Evolutionary conservation across 73 alveolate species (phyloP), one percentile per base, ranked within the genome.

Genomic region (Blepharisma stoltei): DNA sequence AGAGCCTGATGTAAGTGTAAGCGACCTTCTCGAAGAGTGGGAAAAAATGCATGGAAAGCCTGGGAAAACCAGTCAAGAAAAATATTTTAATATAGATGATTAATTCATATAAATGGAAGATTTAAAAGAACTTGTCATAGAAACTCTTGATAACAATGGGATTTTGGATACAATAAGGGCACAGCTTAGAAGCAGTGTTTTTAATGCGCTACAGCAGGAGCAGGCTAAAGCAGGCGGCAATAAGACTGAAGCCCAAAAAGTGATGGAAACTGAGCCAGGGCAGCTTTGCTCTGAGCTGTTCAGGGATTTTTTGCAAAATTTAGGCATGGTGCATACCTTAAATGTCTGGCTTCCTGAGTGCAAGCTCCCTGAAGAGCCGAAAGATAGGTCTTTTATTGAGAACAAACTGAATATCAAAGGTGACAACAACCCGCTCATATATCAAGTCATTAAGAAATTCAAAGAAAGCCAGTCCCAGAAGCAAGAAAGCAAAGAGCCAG

Each of bases 221-320:
- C 55, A 60, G 4, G n/a, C 37, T 25, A 52, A 52, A 52, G 66
- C 66, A 52, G 76, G 37, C 14, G 67, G 18, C 23, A 14, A 52
- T n/a, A 60, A 60, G 20, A 20, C 76, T 1, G 76, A 25, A 37
- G 76, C 76, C 55, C 14, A 14, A 11, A 60, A 60, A 60, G 52
- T 37, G 71, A 60, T 60, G 76, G 76, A 60, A 21, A 11, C 76
- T 60, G 76, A 20, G 41, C 41, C 76, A 25, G 76, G 76, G 71
- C 76, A 60, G 21, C n/a, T 60, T 0, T 20, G 38, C 14, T n/a
- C 55, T 21, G 76, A 60, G 76, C 76, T 60, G 21, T 60, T 60
- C 37, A n/a, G 76, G 14, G 76, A 60, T 27, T 60, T 60, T 37
- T 27, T 60, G 37, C 38, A 60, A 27, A 25, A 20, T 11, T 60